phyloP scores from a whole-genome alignment of 371 early-diverging fungal genomes.

The Phascolomyces articulosus region DNA sequence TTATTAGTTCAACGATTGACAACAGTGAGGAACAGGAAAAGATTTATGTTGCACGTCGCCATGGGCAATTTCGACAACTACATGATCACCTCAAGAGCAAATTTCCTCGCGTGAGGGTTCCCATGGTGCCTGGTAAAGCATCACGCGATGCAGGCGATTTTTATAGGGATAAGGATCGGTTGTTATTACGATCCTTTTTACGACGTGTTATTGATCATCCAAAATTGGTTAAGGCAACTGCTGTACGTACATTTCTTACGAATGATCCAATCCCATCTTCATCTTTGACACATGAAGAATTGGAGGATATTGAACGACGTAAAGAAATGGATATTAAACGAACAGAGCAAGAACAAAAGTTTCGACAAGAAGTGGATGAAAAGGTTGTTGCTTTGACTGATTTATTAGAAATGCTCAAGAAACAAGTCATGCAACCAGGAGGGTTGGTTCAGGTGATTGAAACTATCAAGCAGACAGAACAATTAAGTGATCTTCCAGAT shows the following conservation, averaged over 20 bases:
- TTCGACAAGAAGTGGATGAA: conserved; percentile 52
- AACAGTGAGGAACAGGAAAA: conserved; percentile 11
- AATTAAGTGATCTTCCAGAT: conserved; percentile 48
- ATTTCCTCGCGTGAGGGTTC: conserved; percentile 36
- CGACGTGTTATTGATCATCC: conserved; percentile 43
- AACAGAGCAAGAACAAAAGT: conserved; percentile 47
- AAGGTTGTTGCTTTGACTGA: conserved; percentile 56
- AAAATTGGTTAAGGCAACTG: conserved; percentile 35
- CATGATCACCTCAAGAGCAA: conserved; percentile 31
- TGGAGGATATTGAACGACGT: conserved; percentile 45
- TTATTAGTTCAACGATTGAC: conserved; percentile 29
- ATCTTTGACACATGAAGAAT: conserved; percentile 41
- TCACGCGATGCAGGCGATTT: conserved; percentile 18
- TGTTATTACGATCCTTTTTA: conserved; percentile 52
- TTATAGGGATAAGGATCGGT: conserved; percentile 59
- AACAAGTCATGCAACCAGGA: conserved; percentile 56
- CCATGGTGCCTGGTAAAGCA: conserved; percentile 26
- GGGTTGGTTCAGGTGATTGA: conserved; percentile 45
- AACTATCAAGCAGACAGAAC: conserved; percentile 45
- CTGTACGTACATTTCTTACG: conserved; percentile 51
- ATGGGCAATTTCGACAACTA: conserved; percentile 45
- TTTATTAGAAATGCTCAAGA: conserved; percentile 54
- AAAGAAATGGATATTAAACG: conserved; percentile 43
- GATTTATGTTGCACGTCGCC: conserved; percentile 35
- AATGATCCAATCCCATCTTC: conserved; percentile 32